Evolutionary conservation across 2,329 filamentous ascomycete species (phyloP).

Genomic region (Aspergillus eucalypticola): DNA sequence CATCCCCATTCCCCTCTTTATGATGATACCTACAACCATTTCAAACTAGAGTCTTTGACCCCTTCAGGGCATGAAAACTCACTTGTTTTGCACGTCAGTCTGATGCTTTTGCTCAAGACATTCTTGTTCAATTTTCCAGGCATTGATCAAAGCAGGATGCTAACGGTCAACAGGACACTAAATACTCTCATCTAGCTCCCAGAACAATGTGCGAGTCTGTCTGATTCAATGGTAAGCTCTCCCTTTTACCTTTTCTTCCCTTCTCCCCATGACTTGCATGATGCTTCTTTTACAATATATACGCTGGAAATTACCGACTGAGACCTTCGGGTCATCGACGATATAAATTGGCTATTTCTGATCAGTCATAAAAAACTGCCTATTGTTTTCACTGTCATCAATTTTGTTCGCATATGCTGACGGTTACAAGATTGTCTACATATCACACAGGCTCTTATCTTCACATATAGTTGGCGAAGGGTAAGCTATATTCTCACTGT

Average conservation of each 20-base stretch:
- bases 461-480: background rate
- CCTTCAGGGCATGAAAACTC: conserved; percentile 72
- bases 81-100: conserved; percentile 82
- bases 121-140: conserved; percentile 6
- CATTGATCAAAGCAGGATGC: conserved; percentile 3
- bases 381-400: conserved; percentile 20
- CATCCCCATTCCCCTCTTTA: conserved; percentile 38
- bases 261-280: conserved; percentile 39
- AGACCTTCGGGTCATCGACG: conserved; percentile 70
- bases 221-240: conserved; percentile 28
- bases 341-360: conserved; percentile 85
- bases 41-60: conserved; percentile 98
- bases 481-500: conserved; percentile 25
- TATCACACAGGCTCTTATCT: background rate
- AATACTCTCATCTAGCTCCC: conserved; percentile 4
- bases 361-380: conserved; percentile 42
- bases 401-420: conserved; percentile 17
- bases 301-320: conserved; percentile 98
- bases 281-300: conserved; percentile 62
- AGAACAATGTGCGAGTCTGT: background rate
- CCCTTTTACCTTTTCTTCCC: conserved; percentile 37
- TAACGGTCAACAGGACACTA: conserved; percentile 8
- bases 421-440: conserved; percentile 19
- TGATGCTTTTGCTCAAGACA: conserved; percentile 55
- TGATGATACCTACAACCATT: conserved; percentile 82